Evolutionary conservation across 108 stramenopile species (phyloP).

Genomic region (Pseudonitzschia delicatissima): DNA sequence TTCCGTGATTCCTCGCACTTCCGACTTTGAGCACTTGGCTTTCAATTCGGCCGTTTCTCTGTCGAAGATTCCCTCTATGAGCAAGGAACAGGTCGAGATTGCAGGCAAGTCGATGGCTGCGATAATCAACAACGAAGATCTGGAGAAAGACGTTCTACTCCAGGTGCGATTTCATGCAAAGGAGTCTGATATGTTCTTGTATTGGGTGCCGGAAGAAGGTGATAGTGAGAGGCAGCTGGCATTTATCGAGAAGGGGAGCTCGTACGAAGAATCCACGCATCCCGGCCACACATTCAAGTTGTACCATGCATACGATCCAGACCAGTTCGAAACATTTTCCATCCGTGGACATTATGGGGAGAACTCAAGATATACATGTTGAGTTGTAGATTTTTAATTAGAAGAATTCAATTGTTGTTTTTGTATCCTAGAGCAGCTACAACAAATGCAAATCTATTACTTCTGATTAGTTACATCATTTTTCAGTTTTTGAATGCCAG

Average conservation of each 20-base stretch:
- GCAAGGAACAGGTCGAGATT: constrained; percentile 24
- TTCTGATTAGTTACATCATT: no score
- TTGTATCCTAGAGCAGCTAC: no score
- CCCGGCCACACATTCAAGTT: constrained; percentile 49
- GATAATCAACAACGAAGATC: constrained; percentile 43
- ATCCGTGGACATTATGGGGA: constrained; percentile 37
- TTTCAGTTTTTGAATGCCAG: no score
- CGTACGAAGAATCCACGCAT: constrained; percentile 35
- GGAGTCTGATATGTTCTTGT: constrained; percentile 39
- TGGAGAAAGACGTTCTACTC: constrained; percentile 46
- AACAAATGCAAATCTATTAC: no score
- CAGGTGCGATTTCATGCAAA: constrained; percentile 43
- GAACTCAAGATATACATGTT: constrained; percentile 31
- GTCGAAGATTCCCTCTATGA: constrained; percentile 28
- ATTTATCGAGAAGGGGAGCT: constrained; percentile 30
- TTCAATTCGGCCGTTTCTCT: constrained; percentile 37
- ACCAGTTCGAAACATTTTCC: constrained; percentile 21
- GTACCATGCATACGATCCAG: constrained; percentile 39
- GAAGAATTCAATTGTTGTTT: no score
- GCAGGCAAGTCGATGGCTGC: constrained; percentile 41
- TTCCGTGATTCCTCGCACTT: constrained; percentile 47
- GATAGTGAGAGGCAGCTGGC: constrained; percentile 38
- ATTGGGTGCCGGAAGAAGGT: constrained; percentile 37
- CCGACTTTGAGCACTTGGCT: constrained; percentile 17
- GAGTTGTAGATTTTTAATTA: no score